phyloP scores from a whole-genome alignment of 2,329 filamentous ascomycete genomes.

The Cyclaneusma minus region DNA sequence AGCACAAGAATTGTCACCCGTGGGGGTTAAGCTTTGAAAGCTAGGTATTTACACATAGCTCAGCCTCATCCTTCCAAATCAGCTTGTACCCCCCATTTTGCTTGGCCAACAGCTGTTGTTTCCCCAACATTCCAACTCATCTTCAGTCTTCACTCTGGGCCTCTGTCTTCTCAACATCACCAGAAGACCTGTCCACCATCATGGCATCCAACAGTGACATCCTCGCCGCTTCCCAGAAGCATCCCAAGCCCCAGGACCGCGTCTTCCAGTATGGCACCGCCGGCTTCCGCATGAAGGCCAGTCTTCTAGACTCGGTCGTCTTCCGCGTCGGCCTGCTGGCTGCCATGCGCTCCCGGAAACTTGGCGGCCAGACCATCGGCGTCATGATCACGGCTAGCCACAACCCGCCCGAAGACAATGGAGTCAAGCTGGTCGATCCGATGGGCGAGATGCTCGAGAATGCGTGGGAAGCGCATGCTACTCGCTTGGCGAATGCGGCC shows the following conservation, averaged over 20 bases:
- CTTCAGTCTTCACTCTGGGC: no score
- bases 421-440: conserved; percentile 90
- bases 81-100: no score
- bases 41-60: no score
- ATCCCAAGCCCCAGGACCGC: conserved; percentile 37
- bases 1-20: no score
- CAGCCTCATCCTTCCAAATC: no score
- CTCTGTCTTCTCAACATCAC: no score
- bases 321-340: conserved; percentile 87
- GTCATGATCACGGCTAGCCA: conserved; percentile 94
- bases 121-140: no score
- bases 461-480: conserved; percentile 85
- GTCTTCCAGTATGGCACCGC: conserved; percentile 51
- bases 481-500: conserved; percentile 71
- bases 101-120: no score
- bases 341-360: conserved; percentile 74
- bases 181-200: conserved; percentile 14
- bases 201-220: conserved; percentile 34
- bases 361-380: conserved; percentile 81
- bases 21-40: no score
- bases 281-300: conserved; percentile 54
- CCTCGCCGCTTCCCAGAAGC: conserved; percentile 44
- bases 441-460: conserved; percentile 97
- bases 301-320: conserved; percentile 79
- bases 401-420: conserved; percentile 81